phyloP scores from a whole-genome alignment of 192 early-diverging fungal genomes.

The Kappamyces sp. region DNA sequence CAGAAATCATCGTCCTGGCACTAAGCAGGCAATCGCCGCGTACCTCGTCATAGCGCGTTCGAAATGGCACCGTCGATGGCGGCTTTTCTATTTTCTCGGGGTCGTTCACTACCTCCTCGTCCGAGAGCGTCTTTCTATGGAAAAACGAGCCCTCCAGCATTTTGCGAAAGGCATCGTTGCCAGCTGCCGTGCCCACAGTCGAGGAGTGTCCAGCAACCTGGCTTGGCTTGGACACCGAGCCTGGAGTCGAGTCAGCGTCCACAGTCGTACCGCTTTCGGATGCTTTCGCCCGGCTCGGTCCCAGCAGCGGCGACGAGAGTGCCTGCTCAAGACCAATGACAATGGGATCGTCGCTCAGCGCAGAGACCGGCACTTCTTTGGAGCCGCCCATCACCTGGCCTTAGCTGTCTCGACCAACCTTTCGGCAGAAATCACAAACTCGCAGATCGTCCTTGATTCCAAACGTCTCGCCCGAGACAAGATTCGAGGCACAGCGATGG shows the following conservation, averaged over 20 bases:
- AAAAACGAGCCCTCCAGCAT: too few relatives aligned
- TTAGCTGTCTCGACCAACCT: conserved; percentile 16
- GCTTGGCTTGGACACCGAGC: conserved; percentile 10
- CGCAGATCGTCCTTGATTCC: conserved; percentile 65
- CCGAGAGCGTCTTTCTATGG: too few relatives aligned
- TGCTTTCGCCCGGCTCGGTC: conserved; percentile 3
- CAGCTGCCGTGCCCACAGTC: not conserved
- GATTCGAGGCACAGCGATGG: conserved; percentile 64
- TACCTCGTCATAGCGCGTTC: too few relatives aligned
- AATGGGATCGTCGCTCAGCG: conserved; percentile 18
- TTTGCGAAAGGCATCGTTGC: too few relatives aligned
- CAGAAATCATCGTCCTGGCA: too few relatives aligned
- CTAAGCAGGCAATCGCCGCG: too few relatives aligned
- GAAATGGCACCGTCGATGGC: too few relatives aligned
- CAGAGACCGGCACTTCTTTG: conserved; percentile 14
- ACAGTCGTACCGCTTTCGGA: conserved; percentile 22
- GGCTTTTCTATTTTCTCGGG: too few relatives aligned
- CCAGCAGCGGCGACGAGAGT: not conserved
- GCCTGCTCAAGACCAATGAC: conserved; percentile 10
- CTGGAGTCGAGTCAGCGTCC: conserved; percentile 3
- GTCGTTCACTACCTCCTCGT: too few relatives aligned
- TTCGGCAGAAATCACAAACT: conserved; percentile 60
- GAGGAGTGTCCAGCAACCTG: conserved; percentile 18
- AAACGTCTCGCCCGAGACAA: conserved; percentile 60
- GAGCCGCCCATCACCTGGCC: conserved; percentile 35